A percentile compares a stretch with the other conserved stretches of the same genome.
phyloP scores from a whole-genome alignment of 805 yeast genomes.

The Ogataea trehaloabstinens region DNA sequence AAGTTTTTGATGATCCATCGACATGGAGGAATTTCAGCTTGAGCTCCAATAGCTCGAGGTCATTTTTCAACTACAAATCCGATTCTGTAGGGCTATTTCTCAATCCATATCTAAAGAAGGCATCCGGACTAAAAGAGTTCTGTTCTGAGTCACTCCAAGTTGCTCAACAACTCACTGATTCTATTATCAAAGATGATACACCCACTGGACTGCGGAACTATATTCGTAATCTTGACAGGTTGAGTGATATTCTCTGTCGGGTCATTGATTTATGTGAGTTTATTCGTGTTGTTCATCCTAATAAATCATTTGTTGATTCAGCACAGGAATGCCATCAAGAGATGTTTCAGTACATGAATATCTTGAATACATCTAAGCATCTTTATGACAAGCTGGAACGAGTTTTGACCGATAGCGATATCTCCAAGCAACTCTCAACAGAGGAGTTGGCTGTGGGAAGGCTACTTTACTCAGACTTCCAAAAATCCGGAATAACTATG shows the following conservation, averaged over 20 bases:
- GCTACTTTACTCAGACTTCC: slow-evolving; percentile 78
- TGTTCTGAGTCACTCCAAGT: slow-evolving; percentile 58
- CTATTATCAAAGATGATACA: slow-evolving; percentile 49
- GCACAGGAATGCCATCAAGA: slow-evolving; percentile 87
- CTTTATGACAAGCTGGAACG: slow-evolving; percentile 58
- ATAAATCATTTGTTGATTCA: slow-evolving; percentile 61
- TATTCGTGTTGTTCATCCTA: slow-evolving; percentile 85
- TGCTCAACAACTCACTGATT: slow-evolving; percentile 61
- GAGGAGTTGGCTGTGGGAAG: slow-evolving; percentile 86
- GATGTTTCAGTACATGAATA: slow-evolving; percentile 92
- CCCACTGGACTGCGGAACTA: slow-evolving; percentile 46
- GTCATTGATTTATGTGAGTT: slow-evolving; percentile 94
- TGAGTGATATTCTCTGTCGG: slow-evolving; percentile 85
- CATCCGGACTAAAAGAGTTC: slow-evolving; percentile 69
- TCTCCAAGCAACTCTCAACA: slow-evolving; percentile 41
- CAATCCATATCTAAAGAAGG: slow-evolving; percentile 66
- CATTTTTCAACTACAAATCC: slow-evolving; percentile 25
- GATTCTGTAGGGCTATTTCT: slow-evolving; percentile 63
- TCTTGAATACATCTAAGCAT: slow-evolving; percentile 78
- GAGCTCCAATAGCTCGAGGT: slow-evolving; percentile 12
- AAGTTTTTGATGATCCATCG: slow-evolving; percentile 59
- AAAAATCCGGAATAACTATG: slow-evolving; percentile 86
- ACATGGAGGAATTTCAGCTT: slow-evolving; percentile 54
- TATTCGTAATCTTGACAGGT: slow-evolving; percentile 69
- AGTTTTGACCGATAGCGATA: slow-evolving; percentile 46